These are phyloP conservation scores for Ceratobasidium sp. DNA, from an alignment of 1,284 basidiomycete genomes.

Conservation along the genomic window DNA sequence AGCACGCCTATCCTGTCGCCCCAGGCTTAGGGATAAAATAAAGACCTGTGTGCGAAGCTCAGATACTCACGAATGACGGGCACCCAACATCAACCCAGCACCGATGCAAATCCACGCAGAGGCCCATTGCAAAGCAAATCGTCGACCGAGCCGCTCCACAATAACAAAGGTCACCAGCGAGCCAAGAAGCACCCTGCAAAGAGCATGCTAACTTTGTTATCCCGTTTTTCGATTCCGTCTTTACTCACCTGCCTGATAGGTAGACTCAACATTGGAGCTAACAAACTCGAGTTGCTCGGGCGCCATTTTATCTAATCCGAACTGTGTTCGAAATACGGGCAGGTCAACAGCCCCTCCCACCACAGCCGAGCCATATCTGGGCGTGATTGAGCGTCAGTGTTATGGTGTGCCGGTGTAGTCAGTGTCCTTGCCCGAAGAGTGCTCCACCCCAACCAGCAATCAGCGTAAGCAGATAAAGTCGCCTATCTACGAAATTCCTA, in stretches of 20 bases:
- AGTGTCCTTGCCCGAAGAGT: neutral
- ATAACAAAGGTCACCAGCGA: neutral
- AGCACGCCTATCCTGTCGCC: slow-evolving; percentile 44
- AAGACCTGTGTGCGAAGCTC: slow-evolving; percentile 38
- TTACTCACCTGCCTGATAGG: neutral
- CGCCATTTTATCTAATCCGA: neutral
- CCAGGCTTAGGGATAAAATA: slow-evolving; percentile 48
- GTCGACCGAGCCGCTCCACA: neutral
- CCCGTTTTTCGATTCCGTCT: neutral
- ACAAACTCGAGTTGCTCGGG: slow-evolving; percentile 5
- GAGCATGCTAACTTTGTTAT: neutral
- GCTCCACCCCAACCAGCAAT: slow-evolving; percentile 7
- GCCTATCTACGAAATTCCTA: neutral
- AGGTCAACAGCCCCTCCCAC: neutral
- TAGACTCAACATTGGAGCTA: neutral
- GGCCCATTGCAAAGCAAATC: neutral
- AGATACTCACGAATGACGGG: neutral
- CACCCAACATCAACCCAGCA: neutral
- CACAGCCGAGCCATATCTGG: slow-evolving; percentile 1
- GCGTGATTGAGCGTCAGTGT: neutral
- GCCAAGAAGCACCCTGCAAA: slow-evolving; percentile 2
- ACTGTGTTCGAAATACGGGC: neutral
- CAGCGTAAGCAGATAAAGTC: neutral
- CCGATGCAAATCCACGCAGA: neutral
- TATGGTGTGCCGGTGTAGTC: neutral